phyloP scores from a whole-genome alignment of 2,329 filamentous ascomycete species.

The Ophiostoma perfectum region DNA sequence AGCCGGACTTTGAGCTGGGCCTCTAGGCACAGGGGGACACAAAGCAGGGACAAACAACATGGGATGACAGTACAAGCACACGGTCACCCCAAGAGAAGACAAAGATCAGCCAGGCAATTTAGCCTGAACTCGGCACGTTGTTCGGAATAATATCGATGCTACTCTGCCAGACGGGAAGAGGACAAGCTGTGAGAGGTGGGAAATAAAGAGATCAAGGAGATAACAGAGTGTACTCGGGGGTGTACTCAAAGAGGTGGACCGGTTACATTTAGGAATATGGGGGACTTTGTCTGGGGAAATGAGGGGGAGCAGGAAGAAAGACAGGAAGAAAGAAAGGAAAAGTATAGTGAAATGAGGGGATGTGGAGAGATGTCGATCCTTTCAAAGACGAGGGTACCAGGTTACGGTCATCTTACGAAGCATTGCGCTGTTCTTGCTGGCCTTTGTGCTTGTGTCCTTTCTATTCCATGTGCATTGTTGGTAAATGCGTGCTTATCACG shows the following conservation, averaged over 20 bases:
- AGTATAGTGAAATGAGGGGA: conserved; percentile 2
- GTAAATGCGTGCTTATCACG: too few species aligned
- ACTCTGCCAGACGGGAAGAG: background rate
- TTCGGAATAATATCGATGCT: background rate
- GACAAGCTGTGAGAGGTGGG: conserved; percentile 3
- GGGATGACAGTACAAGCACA: background rate
- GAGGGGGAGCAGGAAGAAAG: conserved; percentile 5
- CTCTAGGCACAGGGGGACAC: background rate
- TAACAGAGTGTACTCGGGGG: background rate
- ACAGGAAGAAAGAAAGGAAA: background rate
- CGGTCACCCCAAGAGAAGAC: background rate
- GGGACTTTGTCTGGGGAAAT: background rate
- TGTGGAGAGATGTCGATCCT: conserved; percentile 2
- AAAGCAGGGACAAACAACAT: background rate
- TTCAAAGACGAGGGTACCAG: background rate
- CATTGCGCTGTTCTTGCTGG: background rate
- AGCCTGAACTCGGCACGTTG: conserved; percentile 3
- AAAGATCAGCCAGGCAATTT: background rate
- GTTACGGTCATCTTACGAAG: background rate
- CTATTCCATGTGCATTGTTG: background rate
- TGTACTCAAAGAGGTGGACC: background rate
- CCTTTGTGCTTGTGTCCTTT: background rate
- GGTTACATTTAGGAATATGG: background rate
- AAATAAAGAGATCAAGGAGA: conserved; percentile 5
- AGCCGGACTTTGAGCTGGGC: background rate